phyloP scores from a whole-genome alignment of 805 yeast genomes.

The Candida qinlingensis region DNA sequence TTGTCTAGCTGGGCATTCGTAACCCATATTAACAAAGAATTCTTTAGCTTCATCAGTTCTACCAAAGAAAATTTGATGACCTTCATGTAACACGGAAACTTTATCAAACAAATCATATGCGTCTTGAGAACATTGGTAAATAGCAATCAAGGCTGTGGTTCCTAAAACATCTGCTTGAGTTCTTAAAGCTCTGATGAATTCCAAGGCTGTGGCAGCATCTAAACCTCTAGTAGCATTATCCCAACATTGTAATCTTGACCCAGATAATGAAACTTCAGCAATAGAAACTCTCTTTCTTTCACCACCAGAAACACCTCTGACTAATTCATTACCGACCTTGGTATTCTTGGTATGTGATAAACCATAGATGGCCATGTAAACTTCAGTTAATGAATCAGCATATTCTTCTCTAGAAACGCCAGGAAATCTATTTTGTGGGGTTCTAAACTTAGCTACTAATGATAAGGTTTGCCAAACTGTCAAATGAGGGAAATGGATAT shows the following conservation, averaged over 20 bases:
- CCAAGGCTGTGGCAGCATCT: slow-evolving; percentile 58
- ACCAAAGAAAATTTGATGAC: slow-evolving; percentile 53
- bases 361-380: slow-evolving; percentile 49
- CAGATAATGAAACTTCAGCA: slow-evolving; percentile 51
- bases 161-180: slow-evolving; percentile 43
- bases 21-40: slow-evolving; percentile 51
- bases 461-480: slow-evolving; percentile 54
- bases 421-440: slow-evolving; percentile 51
- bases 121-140: slow-evolving; percentile 54
- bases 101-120: slow-evolving; percentile 51
- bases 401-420: slow-evolving; percentile 45
- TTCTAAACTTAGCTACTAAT: slow-evolving; percentile 48
- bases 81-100: slow-evolving; percentile 48
- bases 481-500: slow-evolving; percentile 56
- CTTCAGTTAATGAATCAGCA: slow-evolving; percentile 44
- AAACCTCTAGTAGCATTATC: slow-evolving; percentile 66
- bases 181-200: slow-evolving; percentile 49
- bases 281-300: slow-evolving; percentile 73
- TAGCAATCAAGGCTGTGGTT: slow-evolving; percentile 55
- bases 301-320: slow-evolving; percentile 74
- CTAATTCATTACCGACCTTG: slow-evolving; percentile 59
- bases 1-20: slow-evolving; percentile 49
- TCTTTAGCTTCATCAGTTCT: slow-evolving; percentile 38
- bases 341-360: slow-evolving; percentile 53
- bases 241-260: slow-evolving; percentile 47